Conservation (phyloP, 257 asterid genomes). For the Asclepias syriaca region DNA sequence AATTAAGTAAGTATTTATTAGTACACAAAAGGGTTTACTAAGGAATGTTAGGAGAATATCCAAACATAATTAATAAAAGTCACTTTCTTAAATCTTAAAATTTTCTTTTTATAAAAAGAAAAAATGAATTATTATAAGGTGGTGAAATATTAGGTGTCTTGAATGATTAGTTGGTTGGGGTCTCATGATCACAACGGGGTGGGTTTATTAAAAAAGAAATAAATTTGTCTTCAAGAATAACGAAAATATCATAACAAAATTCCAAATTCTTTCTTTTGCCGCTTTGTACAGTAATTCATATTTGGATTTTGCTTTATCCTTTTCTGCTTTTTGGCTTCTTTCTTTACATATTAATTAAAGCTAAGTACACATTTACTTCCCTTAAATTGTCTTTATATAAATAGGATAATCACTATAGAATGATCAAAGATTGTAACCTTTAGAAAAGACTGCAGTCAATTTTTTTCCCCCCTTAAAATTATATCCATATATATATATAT, state of each 20-base stretch:
- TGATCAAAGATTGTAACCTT: background rate
- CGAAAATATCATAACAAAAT: slow-evolving; percentile 7
- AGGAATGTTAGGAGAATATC: slow-evolving; percentile 2
- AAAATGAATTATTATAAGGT: background rate
- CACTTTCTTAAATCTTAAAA: background rate
- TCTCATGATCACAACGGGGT: slow-evolving; percentile 11
- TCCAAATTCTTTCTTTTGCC: slow-evolving; percentile 32
- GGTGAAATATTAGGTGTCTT: slow-evolving; percentile 23
- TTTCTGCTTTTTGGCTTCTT: slow-evolving; percentile 21
- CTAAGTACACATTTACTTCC: too few relatives aligned
- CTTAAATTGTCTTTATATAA: too few relatives aligned
- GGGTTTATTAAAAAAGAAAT: background rate
- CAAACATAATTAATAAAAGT: slow-evolving; percentile 10
- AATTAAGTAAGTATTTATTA: background rate
- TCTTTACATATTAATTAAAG: background rate
- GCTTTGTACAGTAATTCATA: slow-evolving; percentile 37
- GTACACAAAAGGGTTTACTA: background rate
- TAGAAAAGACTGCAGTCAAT: slow-evolving; percentile 44
- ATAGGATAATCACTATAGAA: background rate
- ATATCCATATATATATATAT: too few relatives aligned
- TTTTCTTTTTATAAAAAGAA: too few relatives aligned
- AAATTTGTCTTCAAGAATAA: slow-evolving; percentile 4
- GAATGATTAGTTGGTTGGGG: slow-evolving; percentile 35
- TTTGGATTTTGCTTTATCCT: slow-evolving; percentile 50
- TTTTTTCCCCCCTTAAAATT: too few relatives aligned